Base-by-base conservation (phyloP, 2,329 filamentous ascomycete genomes). In the Fusarium avenaceum region DNA sequence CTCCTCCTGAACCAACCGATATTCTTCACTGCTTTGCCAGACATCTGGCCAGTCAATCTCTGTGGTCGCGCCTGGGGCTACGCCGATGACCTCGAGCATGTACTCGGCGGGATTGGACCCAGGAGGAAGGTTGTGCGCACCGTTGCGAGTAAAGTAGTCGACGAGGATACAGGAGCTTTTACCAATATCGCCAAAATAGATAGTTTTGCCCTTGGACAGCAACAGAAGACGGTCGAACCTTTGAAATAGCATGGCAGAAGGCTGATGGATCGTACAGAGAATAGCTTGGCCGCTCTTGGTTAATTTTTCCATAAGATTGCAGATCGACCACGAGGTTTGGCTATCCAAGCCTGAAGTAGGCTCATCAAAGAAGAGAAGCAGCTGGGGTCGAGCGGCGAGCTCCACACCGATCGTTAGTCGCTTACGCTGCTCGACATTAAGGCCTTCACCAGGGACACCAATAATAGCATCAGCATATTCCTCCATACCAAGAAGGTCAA, bases 151-250 rank as follows among this genome's bases (percentile, higher is more conserved):
- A 60, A 93, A 93, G 75, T 90, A 90, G 55, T 80, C 79, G 3
- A 85, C 81, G 60, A 91, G 74, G 2, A 80, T 84, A 9, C 78
- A 77, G 0, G 87, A 88, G 65, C 87, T 83, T 3, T 83, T 72
- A 2, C 89, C 89, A 30, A 90, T 86, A 2, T 89, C 85, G 22
- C 88, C 89, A 73, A 90, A 90, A 73, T 91, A 91, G 7, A 90
- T 87, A 0, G 87, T 90, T 71, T 82, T 85, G 2, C 89, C 89
- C 30, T 87, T 83, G 13, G 86, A 86, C 3, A 90, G 80, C 69
- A 90, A 85, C 1, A 90, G 77, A 0, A 90, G 79, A 11, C 84
- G 83, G 60, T 90, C 87, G 51, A 90, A 84, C 30, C 82, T 78
- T 52, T 82, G 78, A 70, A 86, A 85, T 5, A 86, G 71, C 61